phyloP scores from a whole-genome alignment of 1,284 basidiomycete species.

The Meira nashicola region DNA sequence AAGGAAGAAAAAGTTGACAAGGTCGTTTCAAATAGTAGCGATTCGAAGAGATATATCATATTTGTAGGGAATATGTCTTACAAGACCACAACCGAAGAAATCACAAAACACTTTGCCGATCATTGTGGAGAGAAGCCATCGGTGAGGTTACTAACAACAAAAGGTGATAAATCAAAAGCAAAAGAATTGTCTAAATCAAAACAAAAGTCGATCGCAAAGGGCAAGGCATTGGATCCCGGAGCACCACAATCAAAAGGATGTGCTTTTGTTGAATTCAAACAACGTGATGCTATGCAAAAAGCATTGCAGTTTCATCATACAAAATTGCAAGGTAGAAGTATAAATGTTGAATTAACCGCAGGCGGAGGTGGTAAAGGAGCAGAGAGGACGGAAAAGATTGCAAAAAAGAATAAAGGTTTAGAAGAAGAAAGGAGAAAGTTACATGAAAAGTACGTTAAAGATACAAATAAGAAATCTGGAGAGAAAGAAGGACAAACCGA shows the following conservation, averaged over 20 bases:
- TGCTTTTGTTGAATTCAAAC: slow-evolving; percentile 48
- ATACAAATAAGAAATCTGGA: slow-evolving; percentile 38
- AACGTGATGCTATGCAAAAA: slow-evolving; percentile 33
- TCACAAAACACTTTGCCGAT: slow-evolving; percentile 41
- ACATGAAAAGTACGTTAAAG: slow-evolving; percentile 46
- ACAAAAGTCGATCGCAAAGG: slow-evolving; percentile 49
- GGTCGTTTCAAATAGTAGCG: neutral
- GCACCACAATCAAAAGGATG: slow-evolving; percentile 43
- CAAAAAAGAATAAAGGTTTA: slow-evolving; percentile 41
- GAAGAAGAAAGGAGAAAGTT: slow-evolving; percentile 45
- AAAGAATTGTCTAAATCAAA: slow-evolving; percentile 39
- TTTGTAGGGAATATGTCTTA: slow-evolving; percentile 52
- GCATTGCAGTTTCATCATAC: slow-evolving; percentile 51
- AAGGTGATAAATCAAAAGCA: slow-evolving; percentile 32
- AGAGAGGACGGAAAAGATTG: slow-evolving; percentile 43
- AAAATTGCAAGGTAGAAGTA: slow-evolving; percentile 43
- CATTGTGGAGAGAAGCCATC: slow-evolving; percentile 45
- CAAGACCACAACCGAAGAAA: slow-evolving; percentile 34
- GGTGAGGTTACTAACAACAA: slow-evolving; percentile 46
- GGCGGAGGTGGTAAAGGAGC: slow-evolving; percentile 48
- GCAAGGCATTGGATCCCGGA: slow-evolving; percentile 43
- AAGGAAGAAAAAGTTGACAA: slow-evolving; percentile 15
- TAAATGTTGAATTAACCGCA: slow-evolving; percentile 51
- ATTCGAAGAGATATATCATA: slow-evolving; percentile 27
- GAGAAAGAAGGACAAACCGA: slow-evolving; percentile 15